Evolutionary conservation across 495 filamentous ascomycete genomes (phyloP), one percentile per base, ranked within the genome.

Genomic region (Penicillium pancosmium): DNA sequence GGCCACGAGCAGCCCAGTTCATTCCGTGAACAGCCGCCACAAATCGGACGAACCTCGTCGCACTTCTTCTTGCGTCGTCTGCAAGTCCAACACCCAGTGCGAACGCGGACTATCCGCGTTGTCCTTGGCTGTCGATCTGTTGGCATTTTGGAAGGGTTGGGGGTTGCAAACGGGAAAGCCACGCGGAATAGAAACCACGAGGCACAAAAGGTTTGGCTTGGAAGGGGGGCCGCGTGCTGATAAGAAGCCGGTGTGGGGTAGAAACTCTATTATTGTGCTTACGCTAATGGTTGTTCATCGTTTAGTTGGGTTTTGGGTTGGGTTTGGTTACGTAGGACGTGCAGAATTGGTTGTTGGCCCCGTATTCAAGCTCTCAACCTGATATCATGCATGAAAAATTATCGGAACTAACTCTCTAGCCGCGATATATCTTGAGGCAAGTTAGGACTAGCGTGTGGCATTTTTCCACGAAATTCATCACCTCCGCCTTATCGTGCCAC

Each of bases 51-150:
- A 12, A 82, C 78, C 76, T 94, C 91, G 67, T 94, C 91, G 73
- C 91, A 95, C 79, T 95, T 95, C 85, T 94, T 96, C 78, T 94
- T 94, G n/a, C 91, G 82, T 62, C 88, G 88, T 54, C 91, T 80
- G 72, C 91, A 95, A 33, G 90, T 92, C 62, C 90, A 86, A 71
- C 91, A 96, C 8, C 91, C 91, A 3, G 91, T 94, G 16, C 73
- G 60, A 21, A 75, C 73, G 48, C 73, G 71, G 9, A 75, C 69
- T 38, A 75, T 75, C 27, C 68, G 67, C 43, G 65, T 60, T 33
- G 66, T 63, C 9, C 71, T 61, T 13, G 56, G 56, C 49, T 62
- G 65, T 63, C 67, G 68, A 58, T 65, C 66, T 43, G 70, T 65
- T 18, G 71, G 70, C 72, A 75, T 74, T 23, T 40, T 52, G 56